These are phyloP conservation scores for Nigrospora osmanthi DNA, from an alignment of 2,329 filamentous ascomycete species.

Conservation along the genomic window DNA sequence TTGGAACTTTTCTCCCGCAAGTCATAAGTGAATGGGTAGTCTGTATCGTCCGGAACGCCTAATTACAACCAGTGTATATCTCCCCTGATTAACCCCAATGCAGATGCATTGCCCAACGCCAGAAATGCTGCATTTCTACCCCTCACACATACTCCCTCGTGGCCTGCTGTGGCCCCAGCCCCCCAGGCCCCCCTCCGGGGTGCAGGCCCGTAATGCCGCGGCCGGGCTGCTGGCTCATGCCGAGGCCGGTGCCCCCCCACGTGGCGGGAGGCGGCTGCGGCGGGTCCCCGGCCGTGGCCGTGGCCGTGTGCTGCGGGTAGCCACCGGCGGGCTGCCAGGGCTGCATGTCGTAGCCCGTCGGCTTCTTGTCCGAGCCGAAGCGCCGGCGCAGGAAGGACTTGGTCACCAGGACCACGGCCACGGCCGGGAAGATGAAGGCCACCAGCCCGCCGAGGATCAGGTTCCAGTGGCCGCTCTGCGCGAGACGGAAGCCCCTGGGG, in stretches of 20 bases:
- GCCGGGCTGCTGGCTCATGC: not conserved
- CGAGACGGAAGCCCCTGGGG: constrained; percentile 52
- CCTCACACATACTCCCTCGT: constrained; percentile 3
- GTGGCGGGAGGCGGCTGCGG: not conserved
- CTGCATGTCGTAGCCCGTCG: constrained; percentile 17
- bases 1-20: not conserved
- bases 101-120: not conserved
- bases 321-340: constrained; percentile 9
- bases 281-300: not conserved
- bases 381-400: constrained; percentile 22
- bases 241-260: not conserved
- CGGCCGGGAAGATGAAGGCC: constrained; percentile 32
- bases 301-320: not conserved
- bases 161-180: constrained; percentile 1
- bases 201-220: not conserved
- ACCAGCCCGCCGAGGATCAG: constrained; percentile 40
- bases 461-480: constrained; percentile 37
- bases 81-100: not conserved
- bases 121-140: not conserved
- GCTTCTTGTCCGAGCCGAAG: constrained; percentile 17
- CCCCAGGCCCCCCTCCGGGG: not conserved
- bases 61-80: not conserved
- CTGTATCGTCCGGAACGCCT: not conserved
- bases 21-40: not conserved
- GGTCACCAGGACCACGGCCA: constrained; percentile 27